phyloP scores from a whole-genome alignment of 805 yeast species.

The Wickerhamiella musiphila region DNA sequence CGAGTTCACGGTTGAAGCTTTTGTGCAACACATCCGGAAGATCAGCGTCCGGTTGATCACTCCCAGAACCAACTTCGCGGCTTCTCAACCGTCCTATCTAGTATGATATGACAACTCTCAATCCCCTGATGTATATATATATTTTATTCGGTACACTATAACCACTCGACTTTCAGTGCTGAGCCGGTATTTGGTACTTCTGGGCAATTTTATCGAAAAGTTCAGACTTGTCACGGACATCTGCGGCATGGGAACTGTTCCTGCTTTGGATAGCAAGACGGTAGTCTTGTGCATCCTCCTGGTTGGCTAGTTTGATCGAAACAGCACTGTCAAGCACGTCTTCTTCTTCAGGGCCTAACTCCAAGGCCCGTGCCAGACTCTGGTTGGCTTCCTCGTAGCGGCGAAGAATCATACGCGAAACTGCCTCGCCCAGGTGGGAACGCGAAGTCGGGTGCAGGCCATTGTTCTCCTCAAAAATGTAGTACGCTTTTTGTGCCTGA shows the following conservation, averaged over 20 bases:
- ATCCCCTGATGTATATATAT: too few relatives aligned
- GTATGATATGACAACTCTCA: too few relatives aligned
- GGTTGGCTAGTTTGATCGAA: conserved; percentile 40
- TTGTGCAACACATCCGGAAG: too few relatives aligned
- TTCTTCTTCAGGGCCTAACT: conserved; percentile 23
- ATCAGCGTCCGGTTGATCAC: too few relatives aligned
- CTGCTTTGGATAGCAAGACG: conserved; percentile 33
- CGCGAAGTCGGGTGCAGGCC: conserved; percentile 26
- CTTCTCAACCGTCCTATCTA: too few relatives aligned
- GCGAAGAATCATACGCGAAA: conserved; percentile 59
- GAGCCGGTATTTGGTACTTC: conserved; percentile 13
- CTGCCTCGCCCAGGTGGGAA: conserved; percentile 46
- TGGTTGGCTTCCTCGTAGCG: conserved; percentile 73
- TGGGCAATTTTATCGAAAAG: conserved; percentile 48
- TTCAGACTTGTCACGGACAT: conserved; percentile 40
- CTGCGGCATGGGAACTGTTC: conserved; percentile 18
- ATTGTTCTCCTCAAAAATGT: conserved; percentile 47
- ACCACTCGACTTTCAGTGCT: too few relatives aligned
- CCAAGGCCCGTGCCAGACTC: conserved; percentile 26
- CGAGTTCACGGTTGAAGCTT: too few relatives aligned
- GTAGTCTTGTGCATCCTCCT: conserved; percentile 26
- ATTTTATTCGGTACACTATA: conserved; percentile 1
- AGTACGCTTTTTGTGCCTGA: conserved; percentile 25
- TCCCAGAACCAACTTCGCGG: too few relatives aligned
- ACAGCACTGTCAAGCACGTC: conserved; percentile 43